phyloP scores from a whole-genome alignment of 2,329 filamentous ascomycete species.

The Parafenestella ontariensis region DNA sequence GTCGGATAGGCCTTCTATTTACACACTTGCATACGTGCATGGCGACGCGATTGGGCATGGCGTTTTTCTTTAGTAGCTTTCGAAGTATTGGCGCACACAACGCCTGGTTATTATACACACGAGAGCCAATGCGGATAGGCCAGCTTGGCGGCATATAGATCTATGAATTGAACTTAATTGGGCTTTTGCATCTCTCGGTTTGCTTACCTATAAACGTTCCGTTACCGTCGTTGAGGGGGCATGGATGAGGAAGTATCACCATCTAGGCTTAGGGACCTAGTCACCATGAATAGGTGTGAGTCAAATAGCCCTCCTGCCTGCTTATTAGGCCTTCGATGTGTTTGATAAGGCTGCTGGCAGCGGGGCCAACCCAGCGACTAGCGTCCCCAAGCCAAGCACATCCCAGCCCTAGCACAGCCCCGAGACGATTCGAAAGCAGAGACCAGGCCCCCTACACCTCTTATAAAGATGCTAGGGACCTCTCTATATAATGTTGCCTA shows the following conservation, averaged over 20 bases:
- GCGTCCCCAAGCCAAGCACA: too few species aligned
- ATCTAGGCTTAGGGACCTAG: too few species aligned
- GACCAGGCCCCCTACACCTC: not conserved
- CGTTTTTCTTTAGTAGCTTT: conserved; percentile 1
- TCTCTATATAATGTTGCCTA: not conserved
- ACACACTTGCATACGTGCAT: conserved; percentile 7
- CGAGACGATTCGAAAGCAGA: too few species aligned
- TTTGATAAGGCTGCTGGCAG: too few species aligned
- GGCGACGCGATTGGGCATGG: conserved; percentile 7
- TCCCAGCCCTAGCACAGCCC: too few species aligned
- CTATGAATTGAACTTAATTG: not conserved
- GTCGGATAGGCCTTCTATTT: not conserved
- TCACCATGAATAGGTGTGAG: too few species aligned
- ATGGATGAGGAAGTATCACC: too few species aligned
- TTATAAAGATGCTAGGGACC: not conserved
- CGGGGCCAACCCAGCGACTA: too few species aligned
- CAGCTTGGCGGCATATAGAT: not conserved
- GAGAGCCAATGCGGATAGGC: not conserved
- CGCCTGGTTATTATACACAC: not conserved
- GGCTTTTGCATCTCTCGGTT: not conserved
- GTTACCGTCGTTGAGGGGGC: too few species aligned
- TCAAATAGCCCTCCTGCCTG: too few species aligned
- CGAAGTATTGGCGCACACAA: not conserved
- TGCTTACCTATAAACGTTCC: too few species aligned
- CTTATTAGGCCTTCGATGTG: too few species aligned